Evolutionary conservation across 1,139 yeast genomes (phyloP), one percentile per base, ranked within the genome.

Genomic region (Lodderomyces orthopsilosis): DNA sequence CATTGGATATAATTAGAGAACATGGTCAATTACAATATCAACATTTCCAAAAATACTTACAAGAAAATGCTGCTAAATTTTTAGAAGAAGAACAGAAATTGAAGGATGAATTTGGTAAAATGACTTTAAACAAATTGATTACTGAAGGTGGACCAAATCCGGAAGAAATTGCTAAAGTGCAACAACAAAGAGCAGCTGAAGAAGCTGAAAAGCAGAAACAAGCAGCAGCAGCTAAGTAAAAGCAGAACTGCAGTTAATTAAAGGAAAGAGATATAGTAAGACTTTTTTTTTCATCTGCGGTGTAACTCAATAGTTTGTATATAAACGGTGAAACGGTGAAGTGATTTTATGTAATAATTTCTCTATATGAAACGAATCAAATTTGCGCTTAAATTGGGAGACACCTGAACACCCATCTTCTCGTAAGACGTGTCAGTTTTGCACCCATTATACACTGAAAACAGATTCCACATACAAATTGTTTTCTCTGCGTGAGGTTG

Each of bases 21-120:
- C 94, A 88, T 61, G 97, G 96, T 54, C 96, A 89, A 65, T 80
- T 80, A 71, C 91, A 89, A 62, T 93, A 89, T 65, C 83, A 84
- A 58, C 83, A 83, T 54, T 87, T 89, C 79, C 85, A 84, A 67
- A 82, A 81, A 63, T 81, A 86, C 62, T 79, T 93, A 57, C 80
- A 83, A 57, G 97, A 90, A 66, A 88, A 93, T 66, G 95, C 95
- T 51, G 90, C 84, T 51, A 87, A 89, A 71, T 75, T 91, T 64
- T 73, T 86, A 57, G 86, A 84, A 54, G 93, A 86, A 65, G 86
- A 85, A 67, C 79, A 79, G 60, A 79, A 81, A 55, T 85, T 88
- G 63, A 84, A 85, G 67, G 95, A 88, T 57, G 76, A 86, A 66
- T 77, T 85, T 63, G 88, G 87, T 46, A 87, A 84, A 60, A 74